A percentile compares a stretch with the other conserved stretches of the same genome.
Conservation (phyloP, 139 green algal species). For the Haematococcus lacustris region DNA sequence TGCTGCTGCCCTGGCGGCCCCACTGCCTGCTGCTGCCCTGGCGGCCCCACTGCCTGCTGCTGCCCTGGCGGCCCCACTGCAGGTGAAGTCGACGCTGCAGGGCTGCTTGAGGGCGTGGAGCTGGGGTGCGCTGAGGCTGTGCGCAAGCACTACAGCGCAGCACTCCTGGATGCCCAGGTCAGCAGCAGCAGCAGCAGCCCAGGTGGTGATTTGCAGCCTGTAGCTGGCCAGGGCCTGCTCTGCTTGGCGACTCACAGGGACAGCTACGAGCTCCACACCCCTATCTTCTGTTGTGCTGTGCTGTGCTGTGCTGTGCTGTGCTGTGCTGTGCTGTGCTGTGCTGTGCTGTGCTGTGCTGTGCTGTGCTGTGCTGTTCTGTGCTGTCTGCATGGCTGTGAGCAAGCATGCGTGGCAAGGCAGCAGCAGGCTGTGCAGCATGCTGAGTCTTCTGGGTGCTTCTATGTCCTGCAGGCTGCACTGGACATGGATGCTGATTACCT, state of each 20-base stretch:
- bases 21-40: neutral
- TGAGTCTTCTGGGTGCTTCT: neutral
- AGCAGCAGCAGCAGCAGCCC: neutral
- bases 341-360: too few relatives aligned
- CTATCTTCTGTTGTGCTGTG: too few relatives aligned
- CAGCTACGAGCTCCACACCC: too few relatives aligned
- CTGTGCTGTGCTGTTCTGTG: too few relatives aligned
- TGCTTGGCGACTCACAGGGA: too few relatives aligned
- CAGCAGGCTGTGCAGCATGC: neutral
- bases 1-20: too few relatives aligned
- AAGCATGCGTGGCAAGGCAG: too few relatives aligned
- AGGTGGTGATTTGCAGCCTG: neutral
- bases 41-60: neutral
- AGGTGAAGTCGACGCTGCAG: slow-evolving; percentile 16
- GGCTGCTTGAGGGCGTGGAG: slow-evolving; percentile 15
- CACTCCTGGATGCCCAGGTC: slow-evolving; percentile 10
- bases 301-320: too few relatives aligned
- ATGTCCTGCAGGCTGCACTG: neutral
- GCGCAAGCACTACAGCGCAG: slow-evolving; percentile 14
- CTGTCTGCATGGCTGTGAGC: too few relatives aligned
- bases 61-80: neutral
- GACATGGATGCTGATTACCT: neutral
- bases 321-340: too few relatives aligned
- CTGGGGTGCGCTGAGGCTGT: neutral
- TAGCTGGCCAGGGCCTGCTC: too few relatives aligned